These are phyloP conservation scores for Debaryomyces coudertii DNA, from an alignment of 1,139 yeast species.

Conservation along the genomic window DNA sequence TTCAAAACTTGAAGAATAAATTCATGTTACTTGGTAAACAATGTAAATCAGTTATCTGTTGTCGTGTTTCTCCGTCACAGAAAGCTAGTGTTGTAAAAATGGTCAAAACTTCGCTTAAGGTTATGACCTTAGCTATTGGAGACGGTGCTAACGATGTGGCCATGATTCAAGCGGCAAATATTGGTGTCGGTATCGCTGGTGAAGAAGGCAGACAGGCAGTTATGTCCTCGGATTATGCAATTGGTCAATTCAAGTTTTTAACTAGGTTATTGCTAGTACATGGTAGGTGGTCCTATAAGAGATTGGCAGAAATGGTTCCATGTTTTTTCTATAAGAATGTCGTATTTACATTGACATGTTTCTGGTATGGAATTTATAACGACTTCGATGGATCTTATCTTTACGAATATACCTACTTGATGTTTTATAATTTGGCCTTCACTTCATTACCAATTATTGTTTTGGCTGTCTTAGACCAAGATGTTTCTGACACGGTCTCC, in stretches of 20 bases:
- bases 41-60: conserved; percentile 63
- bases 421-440: conserved; percentile 67
- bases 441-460: conserved; percentile 65
- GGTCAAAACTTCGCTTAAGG: conserved; percentile 53
- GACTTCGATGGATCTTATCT: conserved; percentile 65
- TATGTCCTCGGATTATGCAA: conserved; percentile 69
- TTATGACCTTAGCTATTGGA: conserved; percentile 69
- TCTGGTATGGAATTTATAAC: conserved; percentile 63
- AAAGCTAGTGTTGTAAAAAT: conserved; percentile 59
- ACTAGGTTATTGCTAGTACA: conserved; percentile 59
- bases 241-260: conserved; percentile 62
- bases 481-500: conserved; percentile 60
- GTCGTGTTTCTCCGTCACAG: conserved; percentile 68
- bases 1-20: conserved; percentile 33
- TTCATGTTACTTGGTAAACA: conserved; percentile 60
- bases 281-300: conserved; percentile 66
- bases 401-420: conserved; percentile 62
- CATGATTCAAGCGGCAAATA: conserved; percentile 68
- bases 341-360: conserved; percentile 60
- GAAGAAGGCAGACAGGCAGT: conserved; percentile 72
- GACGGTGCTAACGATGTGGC: conserved; percentile 74
- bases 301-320: conserved; percentile 67
- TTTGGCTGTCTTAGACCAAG: conserved; percentile 63
- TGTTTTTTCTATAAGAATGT: conserved; percentile 67
- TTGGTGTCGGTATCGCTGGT: conserved; percentile 70